Evolutionary conservation across 306 rosid genomes (phyloP).

Genomic region (Citrullus amarus): DNA sequence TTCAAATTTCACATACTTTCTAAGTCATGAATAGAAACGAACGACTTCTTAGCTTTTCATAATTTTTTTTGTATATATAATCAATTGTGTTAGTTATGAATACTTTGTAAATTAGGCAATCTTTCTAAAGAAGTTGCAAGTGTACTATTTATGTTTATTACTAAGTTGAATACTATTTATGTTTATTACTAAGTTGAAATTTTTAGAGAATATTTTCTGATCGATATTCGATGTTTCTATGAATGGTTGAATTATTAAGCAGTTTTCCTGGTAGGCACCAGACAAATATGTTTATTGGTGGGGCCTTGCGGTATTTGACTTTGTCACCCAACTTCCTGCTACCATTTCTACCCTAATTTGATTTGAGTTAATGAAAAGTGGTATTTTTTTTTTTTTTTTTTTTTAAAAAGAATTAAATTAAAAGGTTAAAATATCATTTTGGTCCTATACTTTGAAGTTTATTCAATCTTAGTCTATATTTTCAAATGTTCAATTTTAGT

Average conservation of each 20-base stretch:
- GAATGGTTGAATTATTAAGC: background rate
- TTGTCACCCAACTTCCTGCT: too few species aligned
- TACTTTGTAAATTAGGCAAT: background rate
- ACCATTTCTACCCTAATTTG: too few species aligned
- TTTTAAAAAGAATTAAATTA: too few species aligned
- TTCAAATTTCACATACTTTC: background rate
- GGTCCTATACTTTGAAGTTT: too few species aligned
- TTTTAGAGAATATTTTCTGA: background rate
- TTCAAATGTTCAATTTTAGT: too few species aligned
- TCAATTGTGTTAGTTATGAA: background rate
- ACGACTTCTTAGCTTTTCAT: background rate
- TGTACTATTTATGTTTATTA: background rate
- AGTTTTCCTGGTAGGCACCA: too few species aligned
- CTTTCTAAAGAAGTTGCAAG: background rate
- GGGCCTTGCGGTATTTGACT: too few species aligned
- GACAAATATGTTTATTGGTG: too few species aligned
- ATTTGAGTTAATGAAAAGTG: too few species aligned
- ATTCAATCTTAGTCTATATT: too few species aligned
- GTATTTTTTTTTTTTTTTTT: too few species aligned
- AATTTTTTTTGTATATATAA: background rate
- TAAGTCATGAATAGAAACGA: background rate
- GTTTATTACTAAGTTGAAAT: background rate
- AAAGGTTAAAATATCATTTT: too few species aligned
- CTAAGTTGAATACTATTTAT: background rate
- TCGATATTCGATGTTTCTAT: background rate